Evolutionary conservation across 2,329 filamentous ascomycete genomes (phyloP).

Genomic region (Epichloe hybrida): DNA sequence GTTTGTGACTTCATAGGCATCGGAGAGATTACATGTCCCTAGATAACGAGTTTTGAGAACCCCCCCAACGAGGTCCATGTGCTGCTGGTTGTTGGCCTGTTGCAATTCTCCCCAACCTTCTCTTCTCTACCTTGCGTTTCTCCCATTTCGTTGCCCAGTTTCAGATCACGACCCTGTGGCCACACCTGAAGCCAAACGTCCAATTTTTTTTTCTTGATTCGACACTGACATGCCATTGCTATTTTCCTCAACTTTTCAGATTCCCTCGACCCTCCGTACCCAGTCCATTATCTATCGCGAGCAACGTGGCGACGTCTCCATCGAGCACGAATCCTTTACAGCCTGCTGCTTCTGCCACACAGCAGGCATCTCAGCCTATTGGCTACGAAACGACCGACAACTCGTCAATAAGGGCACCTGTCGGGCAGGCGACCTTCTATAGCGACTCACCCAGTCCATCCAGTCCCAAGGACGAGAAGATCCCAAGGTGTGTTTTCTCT

Average conservation of each 20-base stretch:
- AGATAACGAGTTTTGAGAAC: neutral
- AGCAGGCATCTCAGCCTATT: slow-evolving; percentile 13
- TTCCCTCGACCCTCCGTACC: slow-evolving; percentile 33
- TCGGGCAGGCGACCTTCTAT: slow-evolving; percentile 20
- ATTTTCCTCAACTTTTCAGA: slow-evolving; percentile 20
- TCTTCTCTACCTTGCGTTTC: neutral
- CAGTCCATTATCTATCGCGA: slow-evolving; percentile 36
- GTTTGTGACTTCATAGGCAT: neutral
- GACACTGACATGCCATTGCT: neutral
- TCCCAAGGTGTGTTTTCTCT: slow-evolving; percentile 18
- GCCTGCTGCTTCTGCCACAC: slow-evolving; percentile 9
- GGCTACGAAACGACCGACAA: slow-evolving; percentile 5
- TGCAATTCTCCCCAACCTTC: neutral
- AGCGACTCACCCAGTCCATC: slow-evolving; percentile 24
- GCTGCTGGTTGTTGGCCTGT: neutral
- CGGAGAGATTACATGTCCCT: neutral
- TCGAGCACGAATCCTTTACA: slow-evolving; percentile 26
- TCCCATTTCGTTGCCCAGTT: neutral
- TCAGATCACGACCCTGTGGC: neutral
- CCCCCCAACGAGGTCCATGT: neutral
- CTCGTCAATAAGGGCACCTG: slow-evolving; percentile 4
- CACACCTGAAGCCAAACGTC: neutral
- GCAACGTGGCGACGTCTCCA: slow-evolving; percentile 27
- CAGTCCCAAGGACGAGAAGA: slow-evolving; percentile 18
- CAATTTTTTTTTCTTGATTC: neutral